phyloP scores from a whole-genome alignment of 116 monocot genomes.

The Thalassia testudinum region DNA sequence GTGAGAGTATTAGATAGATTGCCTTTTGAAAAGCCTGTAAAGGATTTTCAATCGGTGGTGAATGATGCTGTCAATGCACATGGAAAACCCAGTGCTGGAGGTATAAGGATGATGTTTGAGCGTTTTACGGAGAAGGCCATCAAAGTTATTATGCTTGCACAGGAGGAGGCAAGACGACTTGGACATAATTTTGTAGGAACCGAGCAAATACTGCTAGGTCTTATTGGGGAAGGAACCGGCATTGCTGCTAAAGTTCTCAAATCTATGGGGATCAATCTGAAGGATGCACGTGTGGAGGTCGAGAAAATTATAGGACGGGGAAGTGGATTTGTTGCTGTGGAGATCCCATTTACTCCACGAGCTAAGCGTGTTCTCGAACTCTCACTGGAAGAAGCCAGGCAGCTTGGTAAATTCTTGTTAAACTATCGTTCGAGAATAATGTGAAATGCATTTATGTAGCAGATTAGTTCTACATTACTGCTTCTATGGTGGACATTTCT shows the following conservation, averaged over 20 bases:
- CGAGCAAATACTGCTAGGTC: conserved; percentile 84
- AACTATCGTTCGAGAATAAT: background rate
- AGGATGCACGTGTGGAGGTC: conserved; percentile 96
- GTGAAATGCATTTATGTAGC: too few species aligned
- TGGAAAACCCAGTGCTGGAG: conserved; percentile 32
- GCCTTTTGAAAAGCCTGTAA: conserved; percentile 16
- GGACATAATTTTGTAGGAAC: conserved; percentile 99
- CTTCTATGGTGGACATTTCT: background rate
- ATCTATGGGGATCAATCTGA: conserved; percentile 98
- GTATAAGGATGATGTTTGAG: conserved; percentile 78
- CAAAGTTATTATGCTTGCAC: conserved; percentile 99
- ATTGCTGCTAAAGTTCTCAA: conserved; percentile 97
- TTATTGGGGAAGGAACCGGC: conserved; percentile 95
- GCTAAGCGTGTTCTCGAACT: conserved; percentile 96
- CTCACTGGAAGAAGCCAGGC: conserved; percentile 89
- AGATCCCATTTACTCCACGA: conserved; percentile 96
- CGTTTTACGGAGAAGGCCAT: conserved; percentile 98
- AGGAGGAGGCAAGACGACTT: conserved; percentile 91
- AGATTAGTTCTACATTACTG: background rate
- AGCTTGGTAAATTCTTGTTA: conserved; percentile 42
- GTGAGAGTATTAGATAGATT: conserved; percentile 34
- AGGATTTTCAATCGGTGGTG: conserved; percentile 44
- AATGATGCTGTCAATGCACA: conserved; percentile 29
- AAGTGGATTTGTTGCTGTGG: conserved; percentile 98
- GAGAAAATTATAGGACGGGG: conserved; percentile 97